phyloP scores from a whole-genome alignment of 1,284 basidiomycete genomes.

The Moesziomyces parantarcticus region DNA sequence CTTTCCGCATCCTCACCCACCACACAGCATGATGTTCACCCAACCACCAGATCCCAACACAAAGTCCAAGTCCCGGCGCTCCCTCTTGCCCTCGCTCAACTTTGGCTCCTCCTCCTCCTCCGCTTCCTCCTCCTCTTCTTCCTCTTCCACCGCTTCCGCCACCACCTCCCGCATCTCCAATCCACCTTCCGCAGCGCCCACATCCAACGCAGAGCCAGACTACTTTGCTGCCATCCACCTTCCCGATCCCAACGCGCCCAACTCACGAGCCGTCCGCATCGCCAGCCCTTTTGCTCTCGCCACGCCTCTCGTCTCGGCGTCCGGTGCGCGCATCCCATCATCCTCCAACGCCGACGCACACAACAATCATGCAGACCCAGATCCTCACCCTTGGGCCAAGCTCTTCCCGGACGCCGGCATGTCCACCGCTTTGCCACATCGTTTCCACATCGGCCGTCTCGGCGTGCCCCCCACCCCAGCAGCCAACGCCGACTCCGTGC shows the following conservation, averaged over 20 bases:
- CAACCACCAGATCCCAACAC: slow-evolving; percentile 28
- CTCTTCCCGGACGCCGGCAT: slow-evolving; percentile 46
- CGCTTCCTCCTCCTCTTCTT: slow-evolving; percentile 18
- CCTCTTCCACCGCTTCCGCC: slow-evolving; percentile 9
- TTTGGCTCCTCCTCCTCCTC: slow-evolving; percentile 27
- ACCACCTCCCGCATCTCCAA: slow-evolving; percentile 9
- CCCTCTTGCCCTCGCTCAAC: slow-evolving; percentile 29
- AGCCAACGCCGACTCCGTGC: slow-evolving; percentile 15
- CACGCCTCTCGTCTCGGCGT: slow-evolving; percentile 29
- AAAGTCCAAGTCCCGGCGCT: slow-evolving; percentile 33
- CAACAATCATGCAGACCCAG: slow-evolving; percentile 7
- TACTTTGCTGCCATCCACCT: slow-evolving; percentile 46
- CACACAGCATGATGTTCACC: slow-evolving; percentile 25
- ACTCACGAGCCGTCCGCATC: slow-evolving; percentile 24
- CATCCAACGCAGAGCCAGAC: slow-evolving; percentile 23
- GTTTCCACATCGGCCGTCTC: slow-evolving; percentile 22
- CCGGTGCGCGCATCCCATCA: slow-evolving; percentile 17
- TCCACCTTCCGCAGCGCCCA: slow-evolving; percentile 8
- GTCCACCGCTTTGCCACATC: slow-evolving; percentile 42
- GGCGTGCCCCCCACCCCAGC: slow-evolving; percentile 41
- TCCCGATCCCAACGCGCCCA: slow-evolving; percentile 17
- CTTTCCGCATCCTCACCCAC: no score
- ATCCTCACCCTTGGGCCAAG: slow-evolving; percentile 45
- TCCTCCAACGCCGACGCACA: slow-evolving; percentile 2
- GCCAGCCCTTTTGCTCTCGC: slow-evolving; percentile 44